Conservation (phyloP, 208 protist genomes). For the Crithidia brevicula region DNA sequence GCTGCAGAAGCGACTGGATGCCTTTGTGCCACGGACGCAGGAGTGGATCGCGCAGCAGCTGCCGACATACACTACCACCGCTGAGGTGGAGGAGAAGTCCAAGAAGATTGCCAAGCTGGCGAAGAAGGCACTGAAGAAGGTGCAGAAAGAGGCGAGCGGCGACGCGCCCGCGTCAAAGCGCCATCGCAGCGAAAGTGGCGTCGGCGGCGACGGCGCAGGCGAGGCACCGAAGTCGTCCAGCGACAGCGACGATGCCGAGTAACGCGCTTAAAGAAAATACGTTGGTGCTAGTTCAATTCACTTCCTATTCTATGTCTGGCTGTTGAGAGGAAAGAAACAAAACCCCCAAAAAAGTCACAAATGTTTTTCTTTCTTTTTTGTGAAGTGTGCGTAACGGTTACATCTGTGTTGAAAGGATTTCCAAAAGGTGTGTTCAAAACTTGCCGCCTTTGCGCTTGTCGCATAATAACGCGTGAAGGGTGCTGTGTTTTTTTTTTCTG, state of each 20-base stretch:
- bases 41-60: constrained; percentile 64
- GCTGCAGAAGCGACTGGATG: constrained; percentile 55
- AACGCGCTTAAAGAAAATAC: too few species aligned
- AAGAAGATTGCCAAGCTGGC: constrained; percentile 54
- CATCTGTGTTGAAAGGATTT: too few species aligned
- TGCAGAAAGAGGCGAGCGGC: constrained; percentile 17
- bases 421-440: too few species aligned
- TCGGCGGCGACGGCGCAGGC: not conserved
- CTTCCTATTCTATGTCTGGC: too few species aligned
- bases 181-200: constrained; percentile 28
- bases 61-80: constrained; percentile 46
- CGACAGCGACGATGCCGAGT: constrained; percentile 18
- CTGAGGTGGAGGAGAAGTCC: constrained; percentile 53
- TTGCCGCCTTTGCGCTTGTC: too few species aligned
- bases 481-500: too few species aligned
- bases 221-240: constrained; percentile 19
- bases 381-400: too few species aligned
- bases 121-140: constrained; percentile 28
- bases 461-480: too few species aligned
- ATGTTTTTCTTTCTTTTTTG: too few species aligned
- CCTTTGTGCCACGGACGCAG: constrained; percentile 54
- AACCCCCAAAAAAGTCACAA: too few species aligned
- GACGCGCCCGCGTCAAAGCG: constrained; percentile 19
- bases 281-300: too few species aligned
- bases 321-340: too few species aligned